phyloP scores from a whole-genome alignment of 352 stramenopile species.

The Phytophthora kernoviae region DNA sequence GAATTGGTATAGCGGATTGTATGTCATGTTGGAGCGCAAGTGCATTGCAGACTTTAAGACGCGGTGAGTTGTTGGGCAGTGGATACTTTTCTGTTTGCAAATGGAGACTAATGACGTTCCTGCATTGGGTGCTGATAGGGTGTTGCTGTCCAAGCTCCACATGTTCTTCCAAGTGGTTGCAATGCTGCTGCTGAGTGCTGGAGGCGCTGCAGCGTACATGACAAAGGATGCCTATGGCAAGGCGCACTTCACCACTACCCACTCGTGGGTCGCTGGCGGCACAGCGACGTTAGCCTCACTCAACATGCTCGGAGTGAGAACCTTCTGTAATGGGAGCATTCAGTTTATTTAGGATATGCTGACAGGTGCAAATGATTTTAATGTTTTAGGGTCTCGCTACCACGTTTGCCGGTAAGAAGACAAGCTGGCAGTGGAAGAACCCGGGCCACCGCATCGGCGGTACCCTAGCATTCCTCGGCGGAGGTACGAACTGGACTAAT shows the following conservation, averaged over 20 bases:
- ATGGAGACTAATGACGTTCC: slow-evolving; percentile 8
- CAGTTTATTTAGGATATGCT: neutral
- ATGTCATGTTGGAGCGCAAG: slow-evolving; percentile 68
- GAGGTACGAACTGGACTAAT: slow-evolving; percentile 26
- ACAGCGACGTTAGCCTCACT: slow-evolving; percentile 53
- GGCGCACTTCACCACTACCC: slow-evolving; percentile 69
- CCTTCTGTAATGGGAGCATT: neutral
- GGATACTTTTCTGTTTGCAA: neutral
- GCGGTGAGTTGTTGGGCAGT: slow-evolving; percentile 32
- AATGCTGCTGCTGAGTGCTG: slow-evolving; percentile 47
- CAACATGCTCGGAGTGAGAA: slow-evolving; percentile 61
- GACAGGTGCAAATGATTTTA: neutral
- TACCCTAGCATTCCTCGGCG: slow-evolving; percentile 54
- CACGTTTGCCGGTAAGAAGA: slow-evolving; percentile 67
- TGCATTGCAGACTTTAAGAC: slow-evolving; percentile 44
- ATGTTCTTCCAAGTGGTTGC: slow-evolving; percentile 52
- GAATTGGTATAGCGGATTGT: slow-evolving; percentile 42
- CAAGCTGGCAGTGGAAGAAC: slow-evolving; percentile 77
- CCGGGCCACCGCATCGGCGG: slow-evolving; percentile 62
- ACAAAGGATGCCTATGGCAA: slow-evolving; percentile 67
- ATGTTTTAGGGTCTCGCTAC: slow-evolving; percentile 45
- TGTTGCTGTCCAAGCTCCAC: slow-evolving; percentile 55
- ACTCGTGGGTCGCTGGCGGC: slow-evolving; percentile 67
- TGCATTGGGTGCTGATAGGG: slow-evolving; percentile 17
- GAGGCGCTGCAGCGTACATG: slow-evolving; percentile 50